phyloP scores from a whole-genome alignment of 225 moss, liverwort and hornwort species.

The Marchantia paleacea region DNA sequence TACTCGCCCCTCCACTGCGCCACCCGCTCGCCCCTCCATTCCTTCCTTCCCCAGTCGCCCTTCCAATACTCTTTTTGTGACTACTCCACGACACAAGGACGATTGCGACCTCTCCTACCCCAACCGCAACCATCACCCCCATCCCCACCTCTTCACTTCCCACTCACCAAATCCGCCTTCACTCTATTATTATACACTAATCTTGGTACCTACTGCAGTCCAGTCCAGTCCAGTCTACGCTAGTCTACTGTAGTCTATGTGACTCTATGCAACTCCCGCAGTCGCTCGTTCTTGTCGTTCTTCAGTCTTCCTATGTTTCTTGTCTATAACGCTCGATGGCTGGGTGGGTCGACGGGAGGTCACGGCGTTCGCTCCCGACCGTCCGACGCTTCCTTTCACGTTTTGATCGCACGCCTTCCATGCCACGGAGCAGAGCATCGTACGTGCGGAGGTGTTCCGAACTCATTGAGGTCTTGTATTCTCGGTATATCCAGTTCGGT shows the following conservation, averaged over 20 bases:
- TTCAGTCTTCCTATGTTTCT: not conserved
- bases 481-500: not conserved
- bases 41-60: not conserved
- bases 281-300: not conserved
- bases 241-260: not conserved
- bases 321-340: not conserved
- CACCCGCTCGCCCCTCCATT: too few species aligned
- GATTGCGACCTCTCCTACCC: too few species aligned
- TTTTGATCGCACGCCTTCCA: not conserved
- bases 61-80: not conserved
- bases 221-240: not conserved
- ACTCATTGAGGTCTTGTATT: not conserved
- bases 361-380: not conserved
- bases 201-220: too few species aligned
- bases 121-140: too few species aligned
- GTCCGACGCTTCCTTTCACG: constrained; percentile 7
- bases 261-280: not conserved
- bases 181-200: too few species aligned
- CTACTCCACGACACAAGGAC: not conserved
- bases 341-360: not conserved
- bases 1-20: not conserved
- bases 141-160: too few species aligned
- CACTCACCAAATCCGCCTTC: too few species aligned
- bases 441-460: not conserved
- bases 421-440: not conserved